These are phyloP conservation scores for Didymella segeticola DNA, from an alignment of 2,329 filamentous ascomycete species.

Conservation along the genomic window DNA sequence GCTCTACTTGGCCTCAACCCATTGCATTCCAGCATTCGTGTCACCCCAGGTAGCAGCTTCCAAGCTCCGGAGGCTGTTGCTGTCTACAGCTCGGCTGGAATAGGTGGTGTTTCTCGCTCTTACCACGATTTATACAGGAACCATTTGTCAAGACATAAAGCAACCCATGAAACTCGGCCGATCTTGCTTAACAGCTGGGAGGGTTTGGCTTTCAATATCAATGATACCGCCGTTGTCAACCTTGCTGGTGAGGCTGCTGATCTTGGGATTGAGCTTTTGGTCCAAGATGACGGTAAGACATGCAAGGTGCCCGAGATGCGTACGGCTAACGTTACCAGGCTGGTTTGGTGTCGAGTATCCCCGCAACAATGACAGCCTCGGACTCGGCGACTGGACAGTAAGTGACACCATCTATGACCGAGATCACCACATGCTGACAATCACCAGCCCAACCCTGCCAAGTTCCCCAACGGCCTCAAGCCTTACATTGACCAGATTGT, in stretches of 20 bases:
- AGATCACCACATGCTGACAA: neutral
- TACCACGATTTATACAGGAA: slow-evolving; percentile 68
- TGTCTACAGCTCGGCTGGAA: slow-evolving; percentile 64
- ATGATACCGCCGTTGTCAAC: slow-evolving; percentile 62
- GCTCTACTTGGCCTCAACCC: slow-evolving; percentile 68
- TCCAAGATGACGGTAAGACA: slow-evolving; percentile 61
- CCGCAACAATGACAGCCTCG: slow-evolving; percentile 62
- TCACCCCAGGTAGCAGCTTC: slow-evolving; percentile 64
- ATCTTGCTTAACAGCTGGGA: slow-evolving; percentile 72
- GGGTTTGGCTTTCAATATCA: slow-evolving; percentile 65
- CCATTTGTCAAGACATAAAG: slow-evolving; percentile 65
- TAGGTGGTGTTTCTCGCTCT: slow-evolving; percentile 68
- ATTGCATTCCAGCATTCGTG: slow-evolving; percentile 64
- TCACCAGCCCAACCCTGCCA: slow-evolving; percentile 57
- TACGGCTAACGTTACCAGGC: slow-evolving; percentile 43
- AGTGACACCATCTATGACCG: neutral
- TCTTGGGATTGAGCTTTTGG: slow-evolving; percentile 68
- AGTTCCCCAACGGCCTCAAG: slow-evolving; percentile 65
- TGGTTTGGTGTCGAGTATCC: slow-evolving; percentile 72
- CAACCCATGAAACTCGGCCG: slow-evolving; percentile 60
- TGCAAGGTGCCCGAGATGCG: neutral
- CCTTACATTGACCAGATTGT: slow-evolving; percentile 61
- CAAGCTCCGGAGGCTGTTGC: slow-evolving; percentile 68
- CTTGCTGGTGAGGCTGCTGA: slow-evolving; percentile 64
- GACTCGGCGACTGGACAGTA: slow-evolving; percentile 67